Evolutionary conservation across 345 rosid genomes (phyloP), one percentile per base, ranked within the genome.

Genomic region (Psidium friedrichsthalianum): DNA sequence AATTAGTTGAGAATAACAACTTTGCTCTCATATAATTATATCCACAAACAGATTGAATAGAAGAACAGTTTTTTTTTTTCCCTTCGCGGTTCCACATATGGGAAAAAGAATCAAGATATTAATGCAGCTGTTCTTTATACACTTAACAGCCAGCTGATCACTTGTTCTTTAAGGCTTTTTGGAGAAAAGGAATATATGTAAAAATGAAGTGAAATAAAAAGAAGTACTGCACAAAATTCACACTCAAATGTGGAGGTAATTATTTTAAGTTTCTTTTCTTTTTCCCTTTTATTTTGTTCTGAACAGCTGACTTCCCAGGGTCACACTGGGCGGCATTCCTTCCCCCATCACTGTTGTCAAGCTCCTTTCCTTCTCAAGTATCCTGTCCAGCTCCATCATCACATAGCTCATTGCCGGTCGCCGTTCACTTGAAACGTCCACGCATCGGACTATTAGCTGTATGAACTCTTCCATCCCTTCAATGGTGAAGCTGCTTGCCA

Each of bases 241-340:
- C 89, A 83, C 89, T 36, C 87, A 84, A 88, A 6, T 84, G 47
- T 85, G 47, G 82, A 54, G 56, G 82, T 15, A 84, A 58, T 84
- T 51, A 47, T 51, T 32, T 56, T 55, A 36, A 8, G 12, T 81
- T 85, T 57, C 58, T 82, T 86, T 59, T 59, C 90, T 90, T 82
- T 85, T 64, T 80, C 69, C n/a, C 29, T 47, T 82, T 91, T 87
- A 93, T 86, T 88, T 89, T 64, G 94, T 51, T 90, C 83, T 90
- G 86, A 96, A 96, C 29, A 95, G 91, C 86, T 95, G 98, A 89
- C 99, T 96, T 89, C 99, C 98, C 74, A 93, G 98, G 36, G 92
- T 93, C 88, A 97, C 98, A 4, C 88, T 92, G 18, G 98, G 92
- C 82, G 98, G 92, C 82, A 95, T 93, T 86, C 96, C 96, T 92